Base-by-base conservation (phyloP, 352 stramenopile genomes). In the Phytophthora capsici region DNA sequence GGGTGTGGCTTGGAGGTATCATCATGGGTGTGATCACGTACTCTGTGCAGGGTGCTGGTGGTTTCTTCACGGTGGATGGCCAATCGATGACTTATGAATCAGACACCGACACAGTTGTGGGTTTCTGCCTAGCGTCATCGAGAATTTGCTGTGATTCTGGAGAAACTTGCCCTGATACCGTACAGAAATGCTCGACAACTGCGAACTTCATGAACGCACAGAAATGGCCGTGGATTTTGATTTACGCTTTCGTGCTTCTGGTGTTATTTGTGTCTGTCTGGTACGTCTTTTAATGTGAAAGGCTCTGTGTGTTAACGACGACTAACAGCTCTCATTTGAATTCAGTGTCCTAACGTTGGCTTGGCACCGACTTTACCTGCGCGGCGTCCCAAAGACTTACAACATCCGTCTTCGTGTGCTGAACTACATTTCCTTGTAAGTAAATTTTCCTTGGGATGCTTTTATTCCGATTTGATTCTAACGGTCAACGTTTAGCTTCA, bases 391-490 rank as follows among this genome's bases (percentile, higher is more conserved):
- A 2, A 94, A 96, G 75, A 96, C 88, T 25, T 94, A 94, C 73
- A 94, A 94, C 60, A 94, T 96, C 38, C 86, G 88, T 41, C 85
- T 96, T 57, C 86, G 86, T 61, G 88, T 96, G 52, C 80, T 96
- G 51, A 94, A 96, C 73, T 96, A 93, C 73, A 87, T 94, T 54
- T 93, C 88, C 17, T 91, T 96, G 86, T 94, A 75, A 43, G 82
- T 80, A 16, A 28, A 30, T 20, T 23, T n/a, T 12, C 32, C 12
- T n/a, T 54, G 1, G n/a, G 17, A 4, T 32, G 14, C 2, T 10
- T 16, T 44, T 30, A 40, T 12, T 23, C n/a, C 23, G 7, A 43
- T 10, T 28, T 8, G 17, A 57, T 17, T 37, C 25, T 71, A 30
- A 66, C 54, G 40, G 43, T 10, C 16, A 14, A 12, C 28, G 28